phyloP scores from a whole-genome alignment of 805 yeast species.

The Wickerhamiella parazyma region DNA sequence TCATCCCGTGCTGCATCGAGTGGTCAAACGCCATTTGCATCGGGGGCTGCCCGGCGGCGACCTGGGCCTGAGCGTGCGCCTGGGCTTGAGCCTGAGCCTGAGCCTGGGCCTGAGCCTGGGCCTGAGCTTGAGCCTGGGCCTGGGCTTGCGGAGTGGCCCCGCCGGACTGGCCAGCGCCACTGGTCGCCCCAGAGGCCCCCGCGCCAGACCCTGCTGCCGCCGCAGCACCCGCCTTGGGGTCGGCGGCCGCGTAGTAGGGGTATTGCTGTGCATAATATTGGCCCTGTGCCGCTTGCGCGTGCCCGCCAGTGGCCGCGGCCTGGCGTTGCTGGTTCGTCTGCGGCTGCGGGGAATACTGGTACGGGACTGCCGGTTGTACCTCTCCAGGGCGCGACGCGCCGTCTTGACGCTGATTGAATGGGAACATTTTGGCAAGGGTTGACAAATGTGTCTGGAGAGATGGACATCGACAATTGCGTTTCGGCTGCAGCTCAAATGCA shows the following conservation, averaged over 20 bases:
- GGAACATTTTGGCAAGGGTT: conserved; percentile 1
- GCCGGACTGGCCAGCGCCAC: too few species aligned
- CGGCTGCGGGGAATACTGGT: conserved; percentile 7
- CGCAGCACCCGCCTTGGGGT: too few species aligned
- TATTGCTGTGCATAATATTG: too few species aligned
- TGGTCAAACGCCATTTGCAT: conserved; percentile 1
- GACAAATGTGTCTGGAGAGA: background rate
- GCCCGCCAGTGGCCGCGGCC: conserved; percentile 2
- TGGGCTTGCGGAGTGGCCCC: background rate
- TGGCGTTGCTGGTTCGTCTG: conserved; percentile 5
- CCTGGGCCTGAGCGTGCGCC: background rate
- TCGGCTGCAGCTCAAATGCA: conserved; percentile 8
- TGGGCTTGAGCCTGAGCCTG: background rate
- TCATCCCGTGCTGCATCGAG: conserved; percentile 5
- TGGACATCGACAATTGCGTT: conserved; percentile 5
- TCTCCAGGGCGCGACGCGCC: conserved; percentile 3
- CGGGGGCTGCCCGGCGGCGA: background rate
- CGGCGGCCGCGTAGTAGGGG: too few species aligned
- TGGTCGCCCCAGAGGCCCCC: too few species aligned
- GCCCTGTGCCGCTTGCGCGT: background rate
- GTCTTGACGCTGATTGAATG: conserved; percentile 12
- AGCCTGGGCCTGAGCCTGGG: background rate
- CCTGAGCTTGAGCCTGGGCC: background rate
- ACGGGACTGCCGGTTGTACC: conserved; percentile 1
- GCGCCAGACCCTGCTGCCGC: background rate